Evolutionary conservation across 2,329 filamentous ascomycete species (phyloP), one percentile per base, ranked within the genome.

Genomic region (Canariomyces notabilis): DNA sequence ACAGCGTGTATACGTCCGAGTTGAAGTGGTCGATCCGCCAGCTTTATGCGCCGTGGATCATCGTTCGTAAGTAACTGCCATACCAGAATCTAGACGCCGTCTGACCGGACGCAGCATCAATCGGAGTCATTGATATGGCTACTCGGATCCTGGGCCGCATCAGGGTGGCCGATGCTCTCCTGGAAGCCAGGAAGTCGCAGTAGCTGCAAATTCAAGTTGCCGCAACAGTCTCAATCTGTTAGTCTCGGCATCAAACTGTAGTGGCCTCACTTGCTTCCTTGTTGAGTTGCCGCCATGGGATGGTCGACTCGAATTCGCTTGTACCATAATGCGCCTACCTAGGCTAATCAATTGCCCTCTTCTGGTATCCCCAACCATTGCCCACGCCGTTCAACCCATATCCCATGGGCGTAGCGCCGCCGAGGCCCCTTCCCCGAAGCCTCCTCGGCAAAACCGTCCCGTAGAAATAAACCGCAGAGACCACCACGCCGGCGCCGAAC

Each of bases 321-420:
- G n/a, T n/a, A n/a, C n/a, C 34, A 32, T 21, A 29, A 48, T 21
- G 32, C 37, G 33, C 40, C 29, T 8, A 15, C 22, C 6, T 12
- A 2, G 12, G 8, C 20, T 50, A 76, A 51, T 76, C 75, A 40
- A 73, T 67, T 8, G 63, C 61, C 49, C 76, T 63, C 63, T 80
- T 80, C 20, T 74, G 66, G 48, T 79, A 79, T 2, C 77, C 77
- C 77, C 77, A 81, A 38, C 77, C 77, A 44, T 80, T 80, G 7
- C 77, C 77, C 2, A 64, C 59, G n/a, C 68, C 65, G 42, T 69
- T 71, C 20, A 78, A n/a, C 0, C 76, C 77, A 44, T 79, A 75
- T 1, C 75, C 77, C 51, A 81, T 55, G 0, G 77, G 77, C 20
- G 77, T 81, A 3, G 77, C 77, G 15, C 75, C 77, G 14, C 77